These are phyloP conservation scores for Phtheirospermum japonicum DNA, from an alignment of 257 asterid species.

Conservation along the genomic window DNA sequence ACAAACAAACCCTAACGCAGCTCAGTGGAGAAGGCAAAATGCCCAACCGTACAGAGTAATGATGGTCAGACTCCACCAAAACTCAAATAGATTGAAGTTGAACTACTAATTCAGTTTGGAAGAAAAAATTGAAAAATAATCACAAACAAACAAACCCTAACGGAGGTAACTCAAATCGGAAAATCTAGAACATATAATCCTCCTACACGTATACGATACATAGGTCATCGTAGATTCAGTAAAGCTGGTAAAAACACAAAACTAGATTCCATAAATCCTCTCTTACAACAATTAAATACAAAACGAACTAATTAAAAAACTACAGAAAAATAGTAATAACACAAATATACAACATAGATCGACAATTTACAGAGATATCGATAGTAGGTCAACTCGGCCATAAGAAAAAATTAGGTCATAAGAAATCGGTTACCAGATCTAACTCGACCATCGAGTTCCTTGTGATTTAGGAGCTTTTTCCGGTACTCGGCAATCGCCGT, in stretches of 20 bases:
- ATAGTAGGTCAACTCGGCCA: too few relatives aligned
- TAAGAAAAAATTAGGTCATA: too few relatives aligned
- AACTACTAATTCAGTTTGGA: neutral
- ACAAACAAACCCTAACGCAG: neutral
- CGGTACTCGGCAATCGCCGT: constrained; percentile 51
- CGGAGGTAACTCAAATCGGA: constrained; percentile 1
- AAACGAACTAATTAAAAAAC: neutral
- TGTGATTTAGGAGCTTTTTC: constrained; percentile 57
- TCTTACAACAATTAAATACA: constrained; percentile 4
- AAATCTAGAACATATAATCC: neutral
- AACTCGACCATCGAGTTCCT: constrained; percentile 61
- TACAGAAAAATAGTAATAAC: neutral
- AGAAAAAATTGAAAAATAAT: too few relatives aligned
- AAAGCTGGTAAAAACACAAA: too few relatives aligned
- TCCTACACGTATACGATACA: neutral
- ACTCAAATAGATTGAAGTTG: neutral
- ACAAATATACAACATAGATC: constrained; percentile 18
- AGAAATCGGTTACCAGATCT: constrained; percentile 43
- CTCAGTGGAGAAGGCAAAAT: too few relatives aligned
- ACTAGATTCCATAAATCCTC: neutral
- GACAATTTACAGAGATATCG: neutral
- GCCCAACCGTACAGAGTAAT: neutral
- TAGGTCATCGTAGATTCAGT: neutral
- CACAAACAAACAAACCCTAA: neutral
- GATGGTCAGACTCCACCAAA: neutral